Evolutionary conservation across 441 rosid species (phyloP).

Genomic region (Metrosideros polymorpha): DNA sequence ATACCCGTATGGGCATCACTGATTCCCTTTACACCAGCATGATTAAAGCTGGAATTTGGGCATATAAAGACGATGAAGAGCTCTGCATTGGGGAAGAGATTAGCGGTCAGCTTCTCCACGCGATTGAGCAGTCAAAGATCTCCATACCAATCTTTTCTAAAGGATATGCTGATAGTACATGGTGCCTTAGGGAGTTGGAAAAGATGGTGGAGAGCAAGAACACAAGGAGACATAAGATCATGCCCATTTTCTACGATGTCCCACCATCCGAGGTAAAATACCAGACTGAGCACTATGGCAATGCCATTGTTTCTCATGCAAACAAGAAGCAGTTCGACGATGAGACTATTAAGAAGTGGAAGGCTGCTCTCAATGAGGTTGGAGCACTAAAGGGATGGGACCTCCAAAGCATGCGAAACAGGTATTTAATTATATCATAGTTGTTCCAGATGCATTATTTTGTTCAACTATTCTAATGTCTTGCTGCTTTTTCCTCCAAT

Average conservation of each 20-base stretch:
- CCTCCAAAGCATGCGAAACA: background rate
- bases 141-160: background rate
- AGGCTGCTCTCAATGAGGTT: background rate
- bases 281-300: background rate
- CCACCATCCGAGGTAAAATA: background rate
- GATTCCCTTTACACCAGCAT: background rate
- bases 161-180: background rate
- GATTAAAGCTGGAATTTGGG: background rate
- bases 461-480: background rate
- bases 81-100: background rate
- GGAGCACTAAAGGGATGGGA: background rate
- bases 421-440: background rate
- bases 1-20: background rate
- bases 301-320: background rate
- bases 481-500: background rate
- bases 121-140: background rate
- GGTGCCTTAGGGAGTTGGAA: background rate
- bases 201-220: background rate
- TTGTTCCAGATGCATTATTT: background rate
- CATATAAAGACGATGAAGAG: background rate
- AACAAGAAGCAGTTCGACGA: background rate
- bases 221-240: background rate
- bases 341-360: background rate
- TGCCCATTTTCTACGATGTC: background rate
- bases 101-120: background rate